These are phyloP conservation scores for Metschnikowia dekortorum DNA, from an alignment of 805 yeast genomes.

Conservation along the genomic window DNA sequence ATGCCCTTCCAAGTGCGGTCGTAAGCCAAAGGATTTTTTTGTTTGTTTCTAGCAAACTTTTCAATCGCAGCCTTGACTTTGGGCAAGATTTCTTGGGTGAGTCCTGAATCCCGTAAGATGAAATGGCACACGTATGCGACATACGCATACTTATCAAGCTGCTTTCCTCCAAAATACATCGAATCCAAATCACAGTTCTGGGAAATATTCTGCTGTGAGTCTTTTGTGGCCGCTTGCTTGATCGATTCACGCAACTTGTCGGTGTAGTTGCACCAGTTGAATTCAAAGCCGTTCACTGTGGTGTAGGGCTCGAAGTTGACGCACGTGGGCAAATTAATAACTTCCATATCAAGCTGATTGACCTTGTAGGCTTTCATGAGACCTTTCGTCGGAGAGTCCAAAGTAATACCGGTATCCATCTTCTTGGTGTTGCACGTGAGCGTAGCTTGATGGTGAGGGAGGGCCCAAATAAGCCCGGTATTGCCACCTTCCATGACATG, in stretches of 20 bases:
- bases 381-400: conserved; percentile 52
- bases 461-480: conserved; percentile 42
- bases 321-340: conserved; percentile 35
- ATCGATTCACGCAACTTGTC: conserved; percentile 36
- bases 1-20: conserved; percentile 79
- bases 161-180: conserved; percentile 88
- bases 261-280: conserved; percentile 17
- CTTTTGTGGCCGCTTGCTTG: conserved; percentile 41
- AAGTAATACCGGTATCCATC: conserved; percentile 27
- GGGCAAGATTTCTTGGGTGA: conserved; percentile 50
- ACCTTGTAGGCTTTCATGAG: conserved; percentile 42
- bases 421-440: conserved; percentile 25
- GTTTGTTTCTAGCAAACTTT: conserved; percentile 65
- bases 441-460: conserved; percentile 48
- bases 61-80: conserved; percentile 64
- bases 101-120: conserved; percentile 51
- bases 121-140: conserved; percentile 68
- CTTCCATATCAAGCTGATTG: conserved; percentile 37
- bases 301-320: conserved; percentile 57
- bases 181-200: conserved; percentile 68
- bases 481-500: conserved; percentile 26
- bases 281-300: conserved; percentile 17
- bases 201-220: conserved; percentile 50
- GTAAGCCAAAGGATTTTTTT: conserved; percentile 68
- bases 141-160: conserved; percentile 86